phyloP scores from a whole-genome alignment of 345 rosid species.

The Pugionium cornutum region DNA sequence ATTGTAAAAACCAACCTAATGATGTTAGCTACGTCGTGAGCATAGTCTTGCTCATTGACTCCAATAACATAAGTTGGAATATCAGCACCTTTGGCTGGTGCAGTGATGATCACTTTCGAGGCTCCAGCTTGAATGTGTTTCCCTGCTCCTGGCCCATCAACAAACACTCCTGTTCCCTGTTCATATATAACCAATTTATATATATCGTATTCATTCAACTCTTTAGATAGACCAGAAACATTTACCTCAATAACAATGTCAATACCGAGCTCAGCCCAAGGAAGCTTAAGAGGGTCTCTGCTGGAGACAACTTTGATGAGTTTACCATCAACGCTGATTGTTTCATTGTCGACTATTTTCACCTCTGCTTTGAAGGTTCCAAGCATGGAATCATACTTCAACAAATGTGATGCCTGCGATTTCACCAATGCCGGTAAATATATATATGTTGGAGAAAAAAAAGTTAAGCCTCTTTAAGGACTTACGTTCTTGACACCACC shows the following conservation, averaged over 20 bases:
- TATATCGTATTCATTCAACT: too few species aligned
- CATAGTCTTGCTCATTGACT: slow-evolving; percentile 82
- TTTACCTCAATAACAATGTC: slow-evolving; percentile 96
- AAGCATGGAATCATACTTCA: slow-evolving; percentile 91
- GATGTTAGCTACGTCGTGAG: slow-evolving; percentile 75
- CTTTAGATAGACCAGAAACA: too few species aligned
- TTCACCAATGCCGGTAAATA: not conserved
- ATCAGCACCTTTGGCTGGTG: slow-evolving; percentile 98
- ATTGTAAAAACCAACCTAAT: slow-evolving; percentile 53
- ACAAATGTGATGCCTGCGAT: slow-evolving; percentile 88
- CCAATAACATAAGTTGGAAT: slow-evolving; percentile 96
- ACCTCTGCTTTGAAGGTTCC: slow-evolving; percentile 97
- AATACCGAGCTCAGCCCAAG: slow-evolving; percentile 96
- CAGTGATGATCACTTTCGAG: slow-evolving; percentile 92
- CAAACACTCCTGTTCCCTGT: slow-evolving; percentile 98
- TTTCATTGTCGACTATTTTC: slow-evolving; percentile 68
- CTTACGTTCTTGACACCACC: slow-evolving; percentile 97
- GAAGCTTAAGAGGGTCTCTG: slow-evolving; percentile 97
- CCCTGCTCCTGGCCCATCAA: slow-evolving; percentile 99
- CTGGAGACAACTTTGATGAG: slow-evolving; percentile 77
- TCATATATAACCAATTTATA: not conserved
- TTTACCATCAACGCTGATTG: slow-evolving; percentile 94
- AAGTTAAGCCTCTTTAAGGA: not conserved
- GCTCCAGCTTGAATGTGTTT: slow-evolving; percentile 99
- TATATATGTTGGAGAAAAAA: too few species aligned